These are phyloP conservation scores for Amoebophrya sp. DNA, from an alignment of 169 alveolate species.

Conservation along the genomic window DNA sequence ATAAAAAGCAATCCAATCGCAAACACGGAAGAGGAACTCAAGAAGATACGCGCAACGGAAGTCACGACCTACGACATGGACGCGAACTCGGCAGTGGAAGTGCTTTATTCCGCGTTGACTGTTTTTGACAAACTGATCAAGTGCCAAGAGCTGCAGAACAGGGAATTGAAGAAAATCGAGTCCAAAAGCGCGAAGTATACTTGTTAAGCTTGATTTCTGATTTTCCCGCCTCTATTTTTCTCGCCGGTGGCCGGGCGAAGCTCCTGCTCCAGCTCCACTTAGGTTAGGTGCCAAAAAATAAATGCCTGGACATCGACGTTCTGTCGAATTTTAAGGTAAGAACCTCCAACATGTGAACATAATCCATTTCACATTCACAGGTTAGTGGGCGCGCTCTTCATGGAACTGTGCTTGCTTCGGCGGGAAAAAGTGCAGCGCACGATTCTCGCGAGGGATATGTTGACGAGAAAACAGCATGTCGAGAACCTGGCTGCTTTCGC, in stretches of 20 bases:
- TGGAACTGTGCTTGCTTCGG: not conserved
- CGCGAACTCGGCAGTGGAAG: not conserved
- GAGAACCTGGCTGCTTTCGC: not conserved
- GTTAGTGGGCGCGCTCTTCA: too few relatives aligned
- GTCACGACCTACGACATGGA: not conserved
- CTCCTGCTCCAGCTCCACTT: too few relatives aligned
- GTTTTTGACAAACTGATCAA: not conserved
- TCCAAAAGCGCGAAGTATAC: not conserved
- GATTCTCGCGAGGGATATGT: not conserved
- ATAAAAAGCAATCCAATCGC: not conserved
- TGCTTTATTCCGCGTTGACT: not conserved
- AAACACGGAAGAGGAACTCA: not conserved
- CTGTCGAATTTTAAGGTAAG: too few relatives aligned
- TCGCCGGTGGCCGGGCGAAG: too few relatives aligned
- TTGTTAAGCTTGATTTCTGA: too few relatives aligned
- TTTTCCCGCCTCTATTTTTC: too few relatives aligned
- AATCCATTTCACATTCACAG: too few relatives aligned
- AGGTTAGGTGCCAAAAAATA: too few relatives aligned
- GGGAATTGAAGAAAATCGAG: not conserved
- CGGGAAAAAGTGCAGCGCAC: not conserved
- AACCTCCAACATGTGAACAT: too few relatives aligned
- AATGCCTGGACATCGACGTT: too few relatives aligned
- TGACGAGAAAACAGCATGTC: not conserved
- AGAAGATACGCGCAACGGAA: not conserved
- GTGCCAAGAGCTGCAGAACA: not conserved